A percentile compares a stretch with the other conserved stretches of the same genome.
Evolutionary conservation across 192 early-diverging fungal species (phyloP).

Genomic region (Dissophora ornata): DNA sequence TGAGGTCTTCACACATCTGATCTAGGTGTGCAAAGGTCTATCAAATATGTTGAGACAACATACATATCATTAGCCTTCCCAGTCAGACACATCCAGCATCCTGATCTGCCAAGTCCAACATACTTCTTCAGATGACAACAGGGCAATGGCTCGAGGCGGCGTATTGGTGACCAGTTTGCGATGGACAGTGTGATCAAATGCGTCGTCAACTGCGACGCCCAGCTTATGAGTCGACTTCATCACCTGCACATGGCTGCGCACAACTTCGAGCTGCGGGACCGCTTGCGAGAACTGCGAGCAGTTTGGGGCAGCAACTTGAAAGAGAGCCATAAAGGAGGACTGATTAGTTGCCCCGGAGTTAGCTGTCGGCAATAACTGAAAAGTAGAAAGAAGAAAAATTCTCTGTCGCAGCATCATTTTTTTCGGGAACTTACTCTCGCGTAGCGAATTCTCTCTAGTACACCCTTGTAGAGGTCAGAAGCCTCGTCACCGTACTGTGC

Average conservation of each 20-base stretch:
- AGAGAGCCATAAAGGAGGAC: conserved; percentile 56
- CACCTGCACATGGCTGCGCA: conserved; percentile 11
- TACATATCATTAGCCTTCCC: too few species aligned
- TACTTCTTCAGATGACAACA: conserved; percentile 61
- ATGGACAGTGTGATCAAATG: conserved; percentile 72
- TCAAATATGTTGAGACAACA: too few species aligned
- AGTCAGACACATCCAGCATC: too few species aligned
- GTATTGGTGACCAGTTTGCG: conserved; percentile 71
- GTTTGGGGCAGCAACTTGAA: conserved; percentile 56
- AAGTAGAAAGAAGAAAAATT: neutral
- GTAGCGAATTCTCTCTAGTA: conserved; percentile 31
- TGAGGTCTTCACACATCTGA: conserved; percentile 48
- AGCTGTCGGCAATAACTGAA: conserved; percentile 14
- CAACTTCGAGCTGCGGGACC: conserved; percentile 23
- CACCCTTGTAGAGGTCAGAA: neutral
- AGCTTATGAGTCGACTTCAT: conserved; percentile 31
- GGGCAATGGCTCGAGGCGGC: conserved; percentile 68
- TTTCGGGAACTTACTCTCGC: conserved; percentile 42
- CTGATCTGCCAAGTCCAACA: too few species aligned
- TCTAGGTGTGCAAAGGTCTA: conserved; percentile 57
- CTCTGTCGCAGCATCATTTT: too few species aligned
- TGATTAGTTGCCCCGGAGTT: conserved; percentile 50
- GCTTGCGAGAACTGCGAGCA: conserved; percentile 56
- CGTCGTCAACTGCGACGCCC: conserved; percentile 48
- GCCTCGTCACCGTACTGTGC: conserved; percentile 13